Percentiles rank a stretch among this genome's conserved stretches.
These are phyloP conservation scores for Mycena galopus DNA, from an alignment of 768 basidiomycete genomes.

Conservation along the genomic window DNA sequence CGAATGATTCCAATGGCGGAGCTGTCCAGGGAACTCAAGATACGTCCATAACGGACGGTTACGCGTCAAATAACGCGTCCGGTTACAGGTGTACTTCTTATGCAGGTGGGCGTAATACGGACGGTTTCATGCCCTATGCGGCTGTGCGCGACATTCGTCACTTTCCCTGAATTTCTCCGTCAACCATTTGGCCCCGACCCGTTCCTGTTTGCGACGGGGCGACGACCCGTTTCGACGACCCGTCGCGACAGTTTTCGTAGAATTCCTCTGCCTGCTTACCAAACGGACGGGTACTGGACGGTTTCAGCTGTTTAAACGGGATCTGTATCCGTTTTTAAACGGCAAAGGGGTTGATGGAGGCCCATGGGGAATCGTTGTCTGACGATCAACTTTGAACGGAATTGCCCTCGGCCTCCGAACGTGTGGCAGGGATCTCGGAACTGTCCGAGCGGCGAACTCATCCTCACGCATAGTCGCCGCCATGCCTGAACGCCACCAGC, in stretches of 20 bases:
- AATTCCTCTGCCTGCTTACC: not conserved
- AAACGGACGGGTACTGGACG: not conserved
- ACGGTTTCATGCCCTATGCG: not conserved
- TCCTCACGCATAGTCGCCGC: slow-evolving; percentile 3
- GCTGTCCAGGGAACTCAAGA: not conserved
- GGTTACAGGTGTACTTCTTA: slow-evolving; percentile 1
- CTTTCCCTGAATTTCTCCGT: not conserved
- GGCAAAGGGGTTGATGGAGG: not conserved
- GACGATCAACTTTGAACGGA: slow-evolving; percentile 1
- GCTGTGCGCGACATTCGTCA: not conserved
- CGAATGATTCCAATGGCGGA: not conserved
- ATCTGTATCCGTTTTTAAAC: not conserved
- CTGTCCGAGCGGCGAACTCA: slow-evolving; percentile 1
- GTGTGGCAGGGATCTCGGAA: not conserved
- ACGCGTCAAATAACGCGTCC: slow-evolving; percentile 1
- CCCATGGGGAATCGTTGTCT: not conserved
- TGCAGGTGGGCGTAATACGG: slow-evolving; percentile 5
- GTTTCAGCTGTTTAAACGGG: not conserved
- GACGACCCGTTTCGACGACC: not conserved
- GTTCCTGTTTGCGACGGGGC: not conserved
- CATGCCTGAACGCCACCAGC: not conserved
- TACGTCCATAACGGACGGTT: not conserved
- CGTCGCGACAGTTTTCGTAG: not conserved
- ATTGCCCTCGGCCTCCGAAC: not conserved
- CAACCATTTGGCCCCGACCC: not conserved